Base-by-base conservation (phyloP, 2,329 filamentous ascomycete genomes). In the Pseudogymnoascus destructans region DNA sequence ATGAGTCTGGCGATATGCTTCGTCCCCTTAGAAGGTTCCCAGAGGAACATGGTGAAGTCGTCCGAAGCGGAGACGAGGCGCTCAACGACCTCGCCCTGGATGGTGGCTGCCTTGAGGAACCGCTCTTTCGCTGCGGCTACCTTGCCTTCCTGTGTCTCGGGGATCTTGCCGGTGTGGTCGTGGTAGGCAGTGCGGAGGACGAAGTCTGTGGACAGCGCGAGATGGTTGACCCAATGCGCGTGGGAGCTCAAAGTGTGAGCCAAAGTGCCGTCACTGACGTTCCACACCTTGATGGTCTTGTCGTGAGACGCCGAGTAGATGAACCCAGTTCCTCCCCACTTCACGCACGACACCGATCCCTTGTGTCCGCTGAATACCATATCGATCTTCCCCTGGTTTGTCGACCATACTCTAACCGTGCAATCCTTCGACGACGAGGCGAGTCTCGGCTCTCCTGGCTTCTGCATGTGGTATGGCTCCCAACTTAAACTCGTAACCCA, bases 1-100 rank as follows among this genome's bases (percentile, higher is more conserved):
- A 89, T 73, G 73, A 97, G 80, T 32, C 90, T 79, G n/a, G 88
- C 86, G 3, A 97, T 76, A 0, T 92, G 91, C 70, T 97, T 96
- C 6, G 78, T 87, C 3, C 85, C 84, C 42, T 77, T 78, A 8
- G 84, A 77, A 0, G 91, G 91, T 61, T 95, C 88, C 92, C 92
- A 98, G 6, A 98, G 79, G 69, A 90, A 95, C 80, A 98, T 92
- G 5, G 91, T 95, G 70, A 91, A 95, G 71, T 98, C 93, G 68
- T 97, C 93, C 64, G 86, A 92, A 2, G 92, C 93, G 7, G 90
- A 95, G 2, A 95, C 87, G 3, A 97, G 74, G 25, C 88, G 81
- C 74, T 98, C 93, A 1, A 87, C 82, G 19, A 95, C 77, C 67
- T 85, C 82, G 23, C 87, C 87, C 63, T 85, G 81, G 25, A 90